Base-by-base conservation (phyloP, 352 stramenopile genomes). In the Halophytophthora batemanensis region DNA sequence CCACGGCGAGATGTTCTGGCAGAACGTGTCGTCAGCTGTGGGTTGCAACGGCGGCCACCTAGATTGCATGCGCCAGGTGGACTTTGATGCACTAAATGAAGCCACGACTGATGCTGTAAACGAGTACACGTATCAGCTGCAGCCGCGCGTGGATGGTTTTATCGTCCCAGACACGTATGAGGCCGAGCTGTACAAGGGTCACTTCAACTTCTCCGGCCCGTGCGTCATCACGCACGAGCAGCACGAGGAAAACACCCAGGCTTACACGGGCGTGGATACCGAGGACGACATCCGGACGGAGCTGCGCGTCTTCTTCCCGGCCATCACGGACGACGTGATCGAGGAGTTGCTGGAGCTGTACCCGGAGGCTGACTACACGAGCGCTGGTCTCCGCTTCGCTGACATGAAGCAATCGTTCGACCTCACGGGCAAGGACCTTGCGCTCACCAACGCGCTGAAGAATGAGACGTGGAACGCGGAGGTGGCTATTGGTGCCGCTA, bases 201-300 rank as follows among this genome's bases (percentile, higher is more conserved):
- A 64, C 47, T 65, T 69, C 41, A 69, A 69, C 45, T 69, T 69
- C 45, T 61, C 46, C 1, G 61, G 55, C 13, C 61, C 61, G 31
- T 61, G 57, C 6, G 61, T 69, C 7, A 54, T 69, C 34, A 53
- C 61, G 2, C 61, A 69, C 25, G 59, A 54, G 15, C 53, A 38
- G 31, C 59, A 68, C 22, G 61, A 69, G 21, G 41, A 39, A 0
- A 69, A 68, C 50, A 28, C 3, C 2, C 37, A 44, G 17, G 45
- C 60, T 0, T 63, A 60, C 23, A 1, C 22, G 2, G 60, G 54
- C 1, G 55, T 68, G 1, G 40, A 64, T 28, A 53, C 37, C 0
- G 25, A 58, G 18, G 45, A 54, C 2, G 61, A 69, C 25, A 46
- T 69, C 2, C 42, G 50, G 0, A 61, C 45, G 12, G 56, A 64